phyloP scores from a whole-genome alignment of 768 basidiomycete species.

The Suillus subalutaceus region DNA sequence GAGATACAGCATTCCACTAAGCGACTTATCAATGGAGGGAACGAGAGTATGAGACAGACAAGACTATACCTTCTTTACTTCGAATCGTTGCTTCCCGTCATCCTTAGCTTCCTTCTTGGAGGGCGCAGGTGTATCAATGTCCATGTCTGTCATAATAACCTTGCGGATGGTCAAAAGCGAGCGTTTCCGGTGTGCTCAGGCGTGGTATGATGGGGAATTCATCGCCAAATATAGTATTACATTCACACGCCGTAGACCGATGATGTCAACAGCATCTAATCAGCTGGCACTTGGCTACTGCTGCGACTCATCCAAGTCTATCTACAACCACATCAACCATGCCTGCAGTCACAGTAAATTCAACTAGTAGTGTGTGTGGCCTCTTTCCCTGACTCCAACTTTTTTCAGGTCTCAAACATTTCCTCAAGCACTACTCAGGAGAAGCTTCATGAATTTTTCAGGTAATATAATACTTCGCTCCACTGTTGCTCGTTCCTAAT shows the following conservation, averaged over 20 bases:
- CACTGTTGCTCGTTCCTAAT: constrained; percentile 9
- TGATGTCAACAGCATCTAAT: constrained; percentile 1
- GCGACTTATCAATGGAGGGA: constrained; percentile 3
- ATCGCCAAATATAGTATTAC: neutral
- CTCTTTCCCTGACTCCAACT: neutral
- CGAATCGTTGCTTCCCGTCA: constrained; percentile 81
- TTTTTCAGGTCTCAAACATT: constrained; percentile 69
- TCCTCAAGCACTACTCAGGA: constrained; percentile 63
- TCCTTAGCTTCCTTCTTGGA: constrained; percentile 52
- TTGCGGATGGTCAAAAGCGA: neutral
- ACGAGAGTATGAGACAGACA: constrained; percentile 7
- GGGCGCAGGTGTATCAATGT: constrained; percentile 57
- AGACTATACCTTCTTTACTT: constrained; percentile 92
- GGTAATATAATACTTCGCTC: constrained; percentile 46
- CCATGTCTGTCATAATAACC: constrained; percentile 60
- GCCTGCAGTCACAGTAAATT: constrained; percentile 35
- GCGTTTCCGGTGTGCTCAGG: neutral
- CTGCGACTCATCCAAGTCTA: neutral
- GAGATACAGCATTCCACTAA: constrained; percentile 97
- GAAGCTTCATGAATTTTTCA: constrained; percentile 80
- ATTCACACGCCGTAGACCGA: neutral
- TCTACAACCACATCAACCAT: constrained; percentile 19
- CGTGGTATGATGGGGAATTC: neutral
- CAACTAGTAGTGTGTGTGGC: constrained; percentile 26
- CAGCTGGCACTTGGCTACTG: neutral